Evolutionary conservation across 352 stramenopile genomes (phyloP).

Genomic region (Blastocystis sp.): DNA sequence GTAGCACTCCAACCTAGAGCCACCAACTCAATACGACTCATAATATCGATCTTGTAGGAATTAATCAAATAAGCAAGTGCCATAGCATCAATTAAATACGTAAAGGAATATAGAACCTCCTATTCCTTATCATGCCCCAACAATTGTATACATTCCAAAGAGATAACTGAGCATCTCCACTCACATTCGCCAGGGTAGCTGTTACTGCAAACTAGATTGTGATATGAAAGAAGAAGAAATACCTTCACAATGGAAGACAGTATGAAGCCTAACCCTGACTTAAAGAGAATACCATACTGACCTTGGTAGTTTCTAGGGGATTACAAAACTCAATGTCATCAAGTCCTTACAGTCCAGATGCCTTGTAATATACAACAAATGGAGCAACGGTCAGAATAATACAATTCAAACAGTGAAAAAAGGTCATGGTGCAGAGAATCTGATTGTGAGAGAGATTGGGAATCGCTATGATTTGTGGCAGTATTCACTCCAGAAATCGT

Average conservation of each 20-base stretch:
- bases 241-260: slow-evolving; percentile 16
- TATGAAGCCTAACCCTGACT: background rate
- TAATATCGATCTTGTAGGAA: slow-evolving; percentile 6
- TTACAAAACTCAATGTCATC: background rate
- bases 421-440: slow-evolving; percentile 39
- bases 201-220: background rate
- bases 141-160: background rate
- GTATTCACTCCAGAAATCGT: background rate
- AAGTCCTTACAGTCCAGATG: background rate
- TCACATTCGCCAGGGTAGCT: slow-evolving; percentile 15
- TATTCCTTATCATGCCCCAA: background rate
- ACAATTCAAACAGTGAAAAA: slow-evolving; percentile 46
- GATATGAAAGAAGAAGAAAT: background rate
- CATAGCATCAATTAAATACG: slow-evolving; percentile 7
- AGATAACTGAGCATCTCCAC: background rate
- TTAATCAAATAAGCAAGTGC: slow-evolving; percentile 9
- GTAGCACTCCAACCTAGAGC: background rate
- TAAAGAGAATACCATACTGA: background rate
- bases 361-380: slow-evolving; percentile 5
- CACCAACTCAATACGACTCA: slow-evolving; percentile 10
- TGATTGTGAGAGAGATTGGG: background rate
- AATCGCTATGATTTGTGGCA: background rate
- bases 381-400: slow-evolving; percentile 1
- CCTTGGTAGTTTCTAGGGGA: background rate
- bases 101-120: slow-evolving; percentile 1